Conservation (phyloP, 2,329 filamentous ascomycete genomes). For the Furcasterigmium furcatum region DNA sequence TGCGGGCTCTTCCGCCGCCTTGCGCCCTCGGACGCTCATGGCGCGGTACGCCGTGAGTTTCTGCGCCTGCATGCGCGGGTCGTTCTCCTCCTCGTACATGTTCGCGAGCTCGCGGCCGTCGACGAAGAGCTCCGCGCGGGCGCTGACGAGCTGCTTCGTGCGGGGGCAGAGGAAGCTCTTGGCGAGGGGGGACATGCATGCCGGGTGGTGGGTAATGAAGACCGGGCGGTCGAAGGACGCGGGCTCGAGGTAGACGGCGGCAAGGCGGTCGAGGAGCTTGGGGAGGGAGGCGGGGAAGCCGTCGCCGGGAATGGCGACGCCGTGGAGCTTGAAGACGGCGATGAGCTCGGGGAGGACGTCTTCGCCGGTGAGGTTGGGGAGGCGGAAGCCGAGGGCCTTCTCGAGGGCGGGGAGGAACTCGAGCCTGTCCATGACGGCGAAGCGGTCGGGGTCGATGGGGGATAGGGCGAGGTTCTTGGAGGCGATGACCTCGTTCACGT, state of each 20-base stretch:
- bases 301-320: constrained; percentile 59
- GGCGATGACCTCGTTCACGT: constrained; percentile 43
- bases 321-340: constrained; percentile 50
- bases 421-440: constrained; percentile 59
- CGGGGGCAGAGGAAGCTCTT: constrained; percentile 75
- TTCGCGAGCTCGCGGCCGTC: constrained; percentile 82
- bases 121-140: constrained; percentile 83
- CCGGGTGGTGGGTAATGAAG: constrained; percentile 87
- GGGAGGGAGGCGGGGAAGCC: constrained; percentile 57
- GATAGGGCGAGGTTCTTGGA: constrained; percentile 40
- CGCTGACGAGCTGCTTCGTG: constrained; percentile 70
- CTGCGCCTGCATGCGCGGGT: constrained; percentile 76
- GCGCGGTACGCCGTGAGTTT: constrained; percentile 67
- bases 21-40: constrained; percentile 21
- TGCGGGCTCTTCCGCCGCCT: background rate
- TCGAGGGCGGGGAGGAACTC: constrained; percentile 84
- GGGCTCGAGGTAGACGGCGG: constrained; percentile 73
- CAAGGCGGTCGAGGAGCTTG: constrained; percentile 77
- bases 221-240: constrained; percentile 64
- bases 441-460: constrained; percentile 43
- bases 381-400: constrained; percentile 55
- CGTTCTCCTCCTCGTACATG: constrained; percentile 98
- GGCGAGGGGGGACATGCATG: constrained; percentile 84
- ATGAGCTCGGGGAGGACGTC: constrained; percentile 58
- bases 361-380: constrained; percentile 59